Evolutionary conservation across 345 rosid species (phyloP), one percentile per base, ranked within the genome.

Genomic region (Gossypium thurberi): DNA sequence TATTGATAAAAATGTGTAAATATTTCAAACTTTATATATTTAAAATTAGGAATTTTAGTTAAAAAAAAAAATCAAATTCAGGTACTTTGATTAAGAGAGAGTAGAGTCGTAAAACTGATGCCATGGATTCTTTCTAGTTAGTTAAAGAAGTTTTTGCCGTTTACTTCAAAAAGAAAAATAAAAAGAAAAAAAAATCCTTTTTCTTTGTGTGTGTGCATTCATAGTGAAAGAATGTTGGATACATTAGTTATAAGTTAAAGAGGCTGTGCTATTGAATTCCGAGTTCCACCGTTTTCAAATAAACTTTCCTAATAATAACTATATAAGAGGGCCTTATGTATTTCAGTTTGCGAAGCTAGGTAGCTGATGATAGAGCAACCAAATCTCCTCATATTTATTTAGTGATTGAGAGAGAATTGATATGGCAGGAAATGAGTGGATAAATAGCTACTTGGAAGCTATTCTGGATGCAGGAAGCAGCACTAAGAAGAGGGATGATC

Each of bases 381-480:
- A 58, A 58, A 23, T 23, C 62, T 21, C 37, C 37, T 23, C 62
- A 58, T 21, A 23, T 0, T 23, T 17, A 58, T 23, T 17, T n/a
- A 0, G 13, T 21, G 28, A 21, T 21, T n/a, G n/a, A 33, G 40
- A 6, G 40, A 33, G 15, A 57, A 4, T 12, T 13, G 68, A 64
- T 43, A 89, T 89, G 94, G 97, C 97, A 13, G 77, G 92, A 79
- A 92, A 92, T 75, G 97, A 92, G 48, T 90, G 97, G 97, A 90
- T 92, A 74, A 90, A 92, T 69, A 90, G 97, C 55, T 92, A 92
- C 77, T 85, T 90, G 76, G 96, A 92, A 79, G 97, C 97, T 13
- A 92, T 92, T 42, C 82, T 92, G 63, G 97, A 90, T 56, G 96
- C 76, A 72, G 97, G 97, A 73, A 84, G 83, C 44, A 77, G 84